Conservation (phyloP, 179 eudicot genomes). For the Carnegiea gigantea region DNA sequence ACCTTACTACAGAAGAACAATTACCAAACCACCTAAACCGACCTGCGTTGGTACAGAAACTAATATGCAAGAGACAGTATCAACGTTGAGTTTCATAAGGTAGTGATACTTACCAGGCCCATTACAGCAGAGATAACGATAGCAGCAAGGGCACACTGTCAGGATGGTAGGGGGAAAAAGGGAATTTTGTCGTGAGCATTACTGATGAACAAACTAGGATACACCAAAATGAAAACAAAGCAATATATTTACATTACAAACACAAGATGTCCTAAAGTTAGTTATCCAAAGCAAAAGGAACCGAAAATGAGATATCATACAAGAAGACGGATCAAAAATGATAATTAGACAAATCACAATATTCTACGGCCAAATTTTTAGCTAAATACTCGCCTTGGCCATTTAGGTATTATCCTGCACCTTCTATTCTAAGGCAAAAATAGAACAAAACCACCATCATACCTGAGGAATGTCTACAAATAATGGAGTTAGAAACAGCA, state of each 20-base stretch:
- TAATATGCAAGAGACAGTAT: not conserved
- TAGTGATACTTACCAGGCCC: constrained; percentile 72
- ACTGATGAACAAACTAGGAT: constrained; percentile 9
- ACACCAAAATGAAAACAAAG: constrained; percentile 12
- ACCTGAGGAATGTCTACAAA: constrained; percentile 98
- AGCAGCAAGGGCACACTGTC: constrained; percentile 94
- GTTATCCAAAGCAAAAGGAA: constrained; percentile 8
- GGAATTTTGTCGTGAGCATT: constrained; percentile 21
- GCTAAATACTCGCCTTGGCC: constrained; percentile 1
- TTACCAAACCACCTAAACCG: too few relatives aligned
- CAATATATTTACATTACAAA: not conserved
- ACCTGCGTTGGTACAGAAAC: too few relatives aligned
- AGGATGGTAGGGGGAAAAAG: constrained; percentile 19
- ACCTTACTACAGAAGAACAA: too few relatives aligned
- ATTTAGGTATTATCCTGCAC: not conserved
- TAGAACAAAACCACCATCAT: constrained; percentile 13
- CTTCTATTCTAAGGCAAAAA: constrained; percentile 14
- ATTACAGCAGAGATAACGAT: constrained; percentile 91
- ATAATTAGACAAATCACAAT: constrained; percentile 10
- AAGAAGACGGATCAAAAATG: not conserved
- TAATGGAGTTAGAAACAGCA: constrained; percentile 81
- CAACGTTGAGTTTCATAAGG: constrained; percentile 4
- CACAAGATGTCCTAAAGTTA: not conserved
- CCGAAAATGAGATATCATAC: not conserved
- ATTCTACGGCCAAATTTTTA: not conserved